Conservation (phyloP, 1,284 basidiomycete species). For the Ustilago tritici region DNA sequence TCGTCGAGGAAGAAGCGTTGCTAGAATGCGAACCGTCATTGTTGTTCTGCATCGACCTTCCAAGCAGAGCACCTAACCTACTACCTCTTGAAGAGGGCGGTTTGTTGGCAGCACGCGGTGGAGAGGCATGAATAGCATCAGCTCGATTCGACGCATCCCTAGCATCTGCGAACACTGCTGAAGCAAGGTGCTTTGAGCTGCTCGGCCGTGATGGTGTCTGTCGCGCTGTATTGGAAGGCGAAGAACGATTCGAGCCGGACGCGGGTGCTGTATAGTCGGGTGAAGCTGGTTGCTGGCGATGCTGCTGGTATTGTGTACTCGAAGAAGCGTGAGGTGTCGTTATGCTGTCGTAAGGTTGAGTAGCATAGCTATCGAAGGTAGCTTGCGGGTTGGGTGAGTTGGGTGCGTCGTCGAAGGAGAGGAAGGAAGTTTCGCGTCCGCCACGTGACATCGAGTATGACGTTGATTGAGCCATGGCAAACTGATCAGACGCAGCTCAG, state of each 20-base stretch:
- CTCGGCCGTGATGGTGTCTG: constrained; percentile 5
- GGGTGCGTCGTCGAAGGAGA: constrained; percentile 34
- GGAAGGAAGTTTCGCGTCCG: constrained; percentile 24
- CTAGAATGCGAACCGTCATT: constrained; percentile 16
- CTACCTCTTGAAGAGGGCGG: constrained; percentile 26
- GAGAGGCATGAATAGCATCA: constrained; percentile 20
- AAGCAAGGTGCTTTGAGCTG: constrained; percentile 20
- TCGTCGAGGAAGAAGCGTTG: constrained; percentile 23
- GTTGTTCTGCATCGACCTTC: constrained; percentile 10
- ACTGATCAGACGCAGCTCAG: too few relatives aligned
- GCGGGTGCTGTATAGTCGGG: constrained; percentile 1
- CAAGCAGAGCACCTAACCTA: constrained; percentile 37
- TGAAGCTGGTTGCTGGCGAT: not conserved
- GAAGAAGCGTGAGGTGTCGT: not conserved
- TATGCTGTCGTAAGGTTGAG: not conserved
- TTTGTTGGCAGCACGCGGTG: constrained; percentile 10
- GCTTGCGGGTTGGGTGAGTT: constrained; percentile 20
- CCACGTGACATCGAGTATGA: constrained; percentile 9
- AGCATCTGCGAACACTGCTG: constrained; percentile 12
- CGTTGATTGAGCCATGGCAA: constrained; percentile 22
- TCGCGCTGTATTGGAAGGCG: constrained; percentile 19
- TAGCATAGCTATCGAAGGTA: not conserved
- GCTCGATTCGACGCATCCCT: constrained; percentile 10
- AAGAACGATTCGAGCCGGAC: constrained; percentile 11
- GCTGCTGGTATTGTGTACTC: not conserved